These are phyloP conservation scores for Gastrodia elata DNA, from an alignment of 106 monocot species.

Conservation along the genomic window DNA sequence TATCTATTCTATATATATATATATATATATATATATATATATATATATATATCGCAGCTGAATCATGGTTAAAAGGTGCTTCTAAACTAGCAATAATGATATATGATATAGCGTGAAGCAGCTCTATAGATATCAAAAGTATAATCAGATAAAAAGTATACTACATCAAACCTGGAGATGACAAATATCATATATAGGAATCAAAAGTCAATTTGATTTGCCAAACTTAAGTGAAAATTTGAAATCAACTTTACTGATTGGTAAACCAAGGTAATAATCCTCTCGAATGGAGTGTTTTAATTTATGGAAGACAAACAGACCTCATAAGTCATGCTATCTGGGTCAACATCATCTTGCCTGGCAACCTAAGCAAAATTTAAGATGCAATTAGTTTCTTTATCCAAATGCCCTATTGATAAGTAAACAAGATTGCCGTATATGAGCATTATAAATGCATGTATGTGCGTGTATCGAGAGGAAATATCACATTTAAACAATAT, in stretches of 20 bases:
- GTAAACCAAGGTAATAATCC: background rate
- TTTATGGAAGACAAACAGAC: slow-evolving; percentile 19
- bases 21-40: too few species aligned
- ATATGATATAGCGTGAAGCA: background rate
- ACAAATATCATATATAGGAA: background rate
- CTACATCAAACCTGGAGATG: background rate
- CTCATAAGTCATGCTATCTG: slow-evolving; percentile 88
- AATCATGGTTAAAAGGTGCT: background rate
- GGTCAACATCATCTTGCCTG: slow-evolving; percentile 52
- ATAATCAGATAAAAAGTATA: background rate
- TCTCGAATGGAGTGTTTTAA: background rate
- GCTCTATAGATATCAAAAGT: background rate
- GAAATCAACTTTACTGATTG: background rate
- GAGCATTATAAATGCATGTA: too few species aligned
- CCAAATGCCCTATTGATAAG: background rate
- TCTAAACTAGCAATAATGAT: background rate
- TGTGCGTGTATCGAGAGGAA: too few species aligned
- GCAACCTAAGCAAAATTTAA: slow-evolving; percentile 22
- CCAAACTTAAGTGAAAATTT: background rate
- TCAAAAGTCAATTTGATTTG: background rate
- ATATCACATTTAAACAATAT: too few species aligned
- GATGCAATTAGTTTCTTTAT: background rate
- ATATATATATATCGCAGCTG: background rate
- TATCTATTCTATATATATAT: too few species aligned
- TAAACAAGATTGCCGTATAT: background rate